Percentiles rank a stretch among this genome's conserved stretches.
Conservation (phyloP, 1,139 yeast genomes). For the Blastobotrys aristatus region DNA sequence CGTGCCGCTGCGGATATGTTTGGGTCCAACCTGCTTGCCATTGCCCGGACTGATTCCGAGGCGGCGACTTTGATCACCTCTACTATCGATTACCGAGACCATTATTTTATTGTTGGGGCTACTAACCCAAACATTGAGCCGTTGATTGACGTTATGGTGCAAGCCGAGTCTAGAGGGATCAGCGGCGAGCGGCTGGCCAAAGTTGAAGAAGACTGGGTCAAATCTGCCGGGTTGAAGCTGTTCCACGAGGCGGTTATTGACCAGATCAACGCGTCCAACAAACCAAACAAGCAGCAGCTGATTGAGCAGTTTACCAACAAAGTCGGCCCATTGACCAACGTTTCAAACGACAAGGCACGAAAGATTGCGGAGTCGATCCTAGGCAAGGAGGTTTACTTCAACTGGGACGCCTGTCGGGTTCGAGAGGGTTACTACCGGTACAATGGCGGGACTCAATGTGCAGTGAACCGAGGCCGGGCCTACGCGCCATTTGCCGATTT, state of each 20-base stretch:
- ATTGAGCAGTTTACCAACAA: slow-evolving; percentile 61
- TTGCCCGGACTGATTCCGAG: slow-evolving; percentile 96
- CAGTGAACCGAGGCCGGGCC: slow-evolving; percentile 95
- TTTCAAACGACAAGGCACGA: slow-evolving; percentile 78
- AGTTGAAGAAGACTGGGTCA: slow-evolving; percentile 80
- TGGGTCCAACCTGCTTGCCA: slow-evolving; percentile 78
- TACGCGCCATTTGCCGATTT: slow-evolving; percentile 93
- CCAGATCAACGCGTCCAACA: slow-evolving; percentile 60
- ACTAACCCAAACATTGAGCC: slow-evolving; percentile 79
- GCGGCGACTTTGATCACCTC: slow-evolving; percentile 94
- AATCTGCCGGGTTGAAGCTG: slow-evolving; percentile 77
- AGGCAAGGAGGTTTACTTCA: slow-evolving; percentile 82
- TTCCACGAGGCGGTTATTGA: slow-evolving; percentile 91
- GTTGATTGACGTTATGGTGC: slow-evolving; percentile 71
- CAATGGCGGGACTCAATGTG: slow-evolving; percentile 96
- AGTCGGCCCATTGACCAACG: slow-evolving; percentile 69
- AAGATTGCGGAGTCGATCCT: slow-evolving; percentile 67
- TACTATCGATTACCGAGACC: slow-evolving; percentile 92
- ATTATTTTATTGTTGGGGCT: slow-evolving; percentile 84
- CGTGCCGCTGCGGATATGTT: slow-evolving; percentile 94
- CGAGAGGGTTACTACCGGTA: slow-evolving; percentile 97
- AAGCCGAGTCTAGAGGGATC: slow-evolving; percentile 72
- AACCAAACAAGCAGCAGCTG: slow-evolving; percentile 59
- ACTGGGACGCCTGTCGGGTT: slow-evolving; percentile 96
- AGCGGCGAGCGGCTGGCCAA: slow-evolving; percentile 65